A percentile compares a stretch with the other conserved stretches of the same genome.
phyloP scores from a whole-genome alignment of 306 rosid species.

The Boehmeria nivea region DNA sequence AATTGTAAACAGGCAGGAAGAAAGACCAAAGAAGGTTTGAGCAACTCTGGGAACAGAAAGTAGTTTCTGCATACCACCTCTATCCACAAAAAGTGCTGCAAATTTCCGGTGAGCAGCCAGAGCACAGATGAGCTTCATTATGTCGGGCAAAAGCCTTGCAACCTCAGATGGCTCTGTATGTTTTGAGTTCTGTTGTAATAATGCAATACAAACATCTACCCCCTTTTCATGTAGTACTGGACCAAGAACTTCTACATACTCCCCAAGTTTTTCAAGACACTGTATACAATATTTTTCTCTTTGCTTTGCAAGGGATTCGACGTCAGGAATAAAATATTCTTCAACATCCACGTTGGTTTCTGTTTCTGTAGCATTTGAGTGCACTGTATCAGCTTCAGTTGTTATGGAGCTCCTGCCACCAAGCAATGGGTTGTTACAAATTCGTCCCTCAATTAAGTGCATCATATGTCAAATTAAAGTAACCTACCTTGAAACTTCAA shows the following conservation, averaged over 20 bases:
- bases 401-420: constrained; percentile 54
- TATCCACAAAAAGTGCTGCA: constrained; percentile 92
- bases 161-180: constrained; percentile 54
- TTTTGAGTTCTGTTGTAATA: constrained; percentile 76
- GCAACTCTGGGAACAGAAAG: constrained; percentile 85
- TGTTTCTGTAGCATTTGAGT: constrained; percentile 34
- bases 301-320: constrained; percentile 59
- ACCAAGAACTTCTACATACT: constrained; percentile 96
- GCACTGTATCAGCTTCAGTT: constrained; percentile 32
- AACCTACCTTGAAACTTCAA: constrained; percentile 76
- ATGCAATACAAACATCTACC: constrained; percentile 84
- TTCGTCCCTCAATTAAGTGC: constrained; percentile 5
- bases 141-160: constrained; percentile 74
- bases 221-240: constrained; percentile 97
- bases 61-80: constrained; percentile 93
- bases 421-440: constrained; percentile 21
- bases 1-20: constrained; percentile 83
- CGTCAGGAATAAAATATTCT: constrained; percentile 69
- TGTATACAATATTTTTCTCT: constrained; percentile 95
- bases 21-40: constrained; percentile 82
- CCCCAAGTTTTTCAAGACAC: constrained; percentile 91
- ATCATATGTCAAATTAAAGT: constrained; percentile 3
- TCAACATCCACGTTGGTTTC: constrained; percentile 57
- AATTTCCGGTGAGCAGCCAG: constrained; percentile 95
- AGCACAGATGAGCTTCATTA: constrained; percentile 95